Base-by-base conservation (phyloP, 148 eudicot species). In the Linanthus parryae region DNA sequence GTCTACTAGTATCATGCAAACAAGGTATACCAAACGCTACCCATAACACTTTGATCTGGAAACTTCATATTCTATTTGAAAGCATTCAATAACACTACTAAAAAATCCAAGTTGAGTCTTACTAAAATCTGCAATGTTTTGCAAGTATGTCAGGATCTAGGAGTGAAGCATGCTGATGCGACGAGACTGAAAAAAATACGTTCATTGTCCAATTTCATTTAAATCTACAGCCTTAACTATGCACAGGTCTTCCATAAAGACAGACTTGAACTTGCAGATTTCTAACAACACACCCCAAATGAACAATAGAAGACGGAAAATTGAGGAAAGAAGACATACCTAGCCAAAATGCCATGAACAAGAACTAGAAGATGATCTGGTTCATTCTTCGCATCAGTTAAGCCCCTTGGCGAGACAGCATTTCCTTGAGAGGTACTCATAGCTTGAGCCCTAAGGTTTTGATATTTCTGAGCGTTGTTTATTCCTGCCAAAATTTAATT, bases 311-410 rank as follows among this genome's bases (percentile, higher is more conserved):
- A n/a, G n/a, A n/a, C n/a, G n/a, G n/a, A n/a, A n/a, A n/a, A n/a
- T n/a, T n/a, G n/a, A n/a, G n/a, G n/a, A n/a, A n/a, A n/a, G n/a
- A n/a, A n/a, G n/a, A 33, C 57, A 44, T 76, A 91, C 97, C 97
- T 86, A 8, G 89, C 97, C 70, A 86, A 62, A 55, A 91, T 91
- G 52, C 97, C 97, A 66, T 91, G 97, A 59, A 91, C 97, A 69
- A 91, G 97, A 19, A 91, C 95, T 57, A 91, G 82, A 66, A 91
- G 97, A 73, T 91, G 97, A 64, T 91, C 95, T 15, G 89, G 95
- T 46, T 66, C 75, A 36, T 66, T 61, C 35, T 81, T 69, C 46
- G 52, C 64, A 45, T 64, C 63, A 14, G 49, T 15, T 31, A 44
- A 26, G 45, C 66, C 50, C 46, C 54, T 52, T n/a, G 86, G 68